Evolutionary conservation across 768 basidiomycete species (phyloP), one percentile per base, ranked within the genome.

Genomic region (Rhodotorula paludigena): DNA sequence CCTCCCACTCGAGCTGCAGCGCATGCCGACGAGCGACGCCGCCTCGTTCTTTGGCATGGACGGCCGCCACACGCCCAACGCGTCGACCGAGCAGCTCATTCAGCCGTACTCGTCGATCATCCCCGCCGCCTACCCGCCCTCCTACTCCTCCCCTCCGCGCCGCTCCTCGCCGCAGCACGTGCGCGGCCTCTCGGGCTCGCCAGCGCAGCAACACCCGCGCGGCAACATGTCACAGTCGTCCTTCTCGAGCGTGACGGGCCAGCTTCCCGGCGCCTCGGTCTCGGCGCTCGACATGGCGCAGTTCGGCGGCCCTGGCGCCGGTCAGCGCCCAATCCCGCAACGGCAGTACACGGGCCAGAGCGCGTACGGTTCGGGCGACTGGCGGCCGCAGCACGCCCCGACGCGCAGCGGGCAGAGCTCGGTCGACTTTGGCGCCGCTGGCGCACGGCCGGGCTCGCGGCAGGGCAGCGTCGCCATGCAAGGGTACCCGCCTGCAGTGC

Each of bases 31-130:
- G 32, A 18, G 11, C 35, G 55, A 59, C 49, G 60, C 41, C 39
- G 35, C 5, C 44, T 12, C 52, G 15, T 20, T 28, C 21, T 21
- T 8, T 4, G 4, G 9, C 18, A 25, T 33, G 23, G 21, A 15
- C 44, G 25, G 33, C 52, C 32, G 36, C 41, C 32, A 38, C 52
- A 30, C 36, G 9, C 49, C 53, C 11, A 62, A 63, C 45, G 36
- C 42, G 15, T 68, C 66, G 48, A 57, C 63, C 48, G 67, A 65
- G 51, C 62, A 72, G 36, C 66, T 68, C 41, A 64, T 72, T 49
- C 60, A 60, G 15, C 54, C 60, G 48, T n/a, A n/a, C n/a, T n/a
- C n/a, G n/a, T n/a, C n/a, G n/a, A n/a, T n/a, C n/a, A n/a, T n/a
- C n/a, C 47, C 65, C 6, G 59, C 59, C 3, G 53, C 41, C 12